Conservation (phyloP, 768 basidiomycete genomes). For the Pleurotus cornucopiae region DNA sequence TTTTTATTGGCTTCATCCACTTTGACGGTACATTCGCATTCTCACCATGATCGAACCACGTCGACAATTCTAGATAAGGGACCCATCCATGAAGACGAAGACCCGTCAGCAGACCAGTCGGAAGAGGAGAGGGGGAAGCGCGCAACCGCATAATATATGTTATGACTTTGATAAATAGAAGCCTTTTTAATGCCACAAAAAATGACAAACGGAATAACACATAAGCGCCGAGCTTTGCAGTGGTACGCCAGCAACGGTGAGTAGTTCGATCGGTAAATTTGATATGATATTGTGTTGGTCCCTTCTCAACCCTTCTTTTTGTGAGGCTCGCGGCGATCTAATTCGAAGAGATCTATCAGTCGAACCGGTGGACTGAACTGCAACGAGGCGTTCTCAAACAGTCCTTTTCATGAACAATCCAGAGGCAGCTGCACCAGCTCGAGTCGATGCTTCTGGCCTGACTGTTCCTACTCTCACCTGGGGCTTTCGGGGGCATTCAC, state of each 20-base stretch:
- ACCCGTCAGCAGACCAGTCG: slow-evolving; percentile 26
- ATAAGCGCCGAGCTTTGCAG: slow-evolving; percentile 3
- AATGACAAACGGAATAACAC: neutral
- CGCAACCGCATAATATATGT: slow-evolving; percentile 10
- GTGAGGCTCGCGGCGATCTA: slow-evolving; percentile 7
- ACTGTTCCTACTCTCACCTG: neutral
- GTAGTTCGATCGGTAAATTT: slow-evolving; percentile 6
- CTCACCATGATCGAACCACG: slow-evolving; percentile 15
- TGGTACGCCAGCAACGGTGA: neutral
- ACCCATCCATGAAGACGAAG: slow-evolving; percentile 11
- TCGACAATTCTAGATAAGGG: slow-evolving; percentile 19
- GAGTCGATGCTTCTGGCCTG: slow-evolving; percentile 1
- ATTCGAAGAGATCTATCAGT: slow-evolving; percentile 6
- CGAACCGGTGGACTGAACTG: slow-evolving; percentile 4
- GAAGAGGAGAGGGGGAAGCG: slow-evolving; percentile 35
- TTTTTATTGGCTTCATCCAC: slow-evolving; percentile 38
- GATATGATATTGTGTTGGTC: slow-evolving; percentile 7
- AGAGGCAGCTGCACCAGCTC: neutral
- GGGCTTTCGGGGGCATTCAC: slow-evolving; percentile 3
- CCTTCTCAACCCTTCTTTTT: slow-evolving; percentile 9
- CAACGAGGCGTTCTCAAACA: slow-evolving; percentile 5
- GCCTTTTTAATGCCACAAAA: slow-evolving; percentile 3
- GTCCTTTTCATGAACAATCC: slow-evolving; percentile 2
- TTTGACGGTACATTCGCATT: slow-evolving; percentile 19
- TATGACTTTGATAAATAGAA: neutral